Conservation (phyloP, 305 asterid genomes). For the Fraxinus platypoda region DNA sequence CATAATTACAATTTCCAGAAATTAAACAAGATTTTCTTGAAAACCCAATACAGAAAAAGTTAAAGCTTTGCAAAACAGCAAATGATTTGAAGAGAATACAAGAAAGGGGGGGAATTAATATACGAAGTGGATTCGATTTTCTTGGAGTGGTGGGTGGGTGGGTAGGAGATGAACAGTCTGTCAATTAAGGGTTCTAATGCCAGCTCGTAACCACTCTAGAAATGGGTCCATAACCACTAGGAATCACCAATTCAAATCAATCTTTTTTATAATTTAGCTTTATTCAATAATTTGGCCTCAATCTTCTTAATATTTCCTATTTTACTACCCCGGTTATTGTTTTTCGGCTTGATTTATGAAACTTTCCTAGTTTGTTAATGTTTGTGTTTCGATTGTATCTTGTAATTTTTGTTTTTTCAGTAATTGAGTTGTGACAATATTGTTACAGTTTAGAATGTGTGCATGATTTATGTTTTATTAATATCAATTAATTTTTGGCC, state of each 20-base stretch:
- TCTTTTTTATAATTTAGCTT: background rate
- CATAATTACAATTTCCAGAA: conserved; percentile 35
- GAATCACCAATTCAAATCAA: background rate
- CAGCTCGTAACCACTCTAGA: conserved; percentile 1
- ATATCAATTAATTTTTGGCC: too few species aligned
- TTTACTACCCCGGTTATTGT: background rate
- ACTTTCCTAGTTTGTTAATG: background rate
- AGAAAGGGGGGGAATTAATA: background rate
- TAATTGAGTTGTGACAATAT: background rate
- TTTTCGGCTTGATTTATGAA: background rate
- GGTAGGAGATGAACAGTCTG: background rate
- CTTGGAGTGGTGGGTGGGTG: background rate
- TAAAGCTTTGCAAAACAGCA: background rate
- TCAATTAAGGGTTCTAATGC: background rate
- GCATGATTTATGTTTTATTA: background rate
- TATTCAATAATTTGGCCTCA: background rate
- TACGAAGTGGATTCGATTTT: conserved; percentile 4
- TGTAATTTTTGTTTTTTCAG: background rate
- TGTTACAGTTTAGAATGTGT: background rate
- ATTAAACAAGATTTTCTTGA: background rate
- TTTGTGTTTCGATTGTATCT: background rate
- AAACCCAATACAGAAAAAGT: background rate
- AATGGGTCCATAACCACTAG: background rate
- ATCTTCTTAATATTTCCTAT: background rate
- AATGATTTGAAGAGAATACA: background rate